Base-by-base conservation (phyloP, 768 basidiomycete genomes). In the Kockovaella imperatae region DNA sequence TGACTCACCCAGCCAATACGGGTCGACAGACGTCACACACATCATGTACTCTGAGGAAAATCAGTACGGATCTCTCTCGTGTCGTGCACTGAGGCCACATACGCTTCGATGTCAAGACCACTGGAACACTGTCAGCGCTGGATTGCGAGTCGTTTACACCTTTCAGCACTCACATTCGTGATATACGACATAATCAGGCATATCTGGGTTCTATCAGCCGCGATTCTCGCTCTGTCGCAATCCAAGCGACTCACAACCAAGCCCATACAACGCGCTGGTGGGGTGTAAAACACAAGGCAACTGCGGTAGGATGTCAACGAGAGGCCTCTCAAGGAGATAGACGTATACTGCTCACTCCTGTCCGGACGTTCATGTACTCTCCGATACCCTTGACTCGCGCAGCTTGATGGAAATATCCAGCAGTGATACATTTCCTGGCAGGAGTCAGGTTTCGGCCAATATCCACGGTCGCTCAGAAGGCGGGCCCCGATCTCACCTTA, bases 381-480 rank as follows among this genome's bases (percentile, higher is more conserved):
- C 93, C 93, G 55, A 97, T 96, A 68, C 95, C 95, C 75, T 99
- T 99, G 30, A 93, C 93, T 55, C 90, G 76, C 15, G 93, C 93
- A 0, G 93, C 90, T 74, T 99, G 95, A 71, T 97, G 95, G 79
- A 99, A 99, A 72, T 96, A 99, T 25, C 93, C 93, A 24, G 93
- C 86, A 30, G 88, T 84, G 58, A 99, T 97, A 2, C 89, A 88
- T 80, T 93, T 97, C 68, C 91, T 89, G 56, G 36, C 3, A 15
- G 6, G 23, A 21, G 24, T 51, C 42, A 35, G 40, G n/a, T 42
- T 21, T 17, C 14, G 14, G 21, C 24, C 20, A 8, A 11, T 11
- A 20, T 45, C 23, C 31, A 23, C 31, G 23, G 11, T 18, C 18
- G 18, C 42, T 6, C 36, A 1, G 11, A 45, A 29, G 29, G 8